Evolutionary conservation across 352 stramenopile genomes (phyloP), one percentile per base, ranked within the genome.

Genomic region (Stephanocyclus meneghinianus): DNA sequence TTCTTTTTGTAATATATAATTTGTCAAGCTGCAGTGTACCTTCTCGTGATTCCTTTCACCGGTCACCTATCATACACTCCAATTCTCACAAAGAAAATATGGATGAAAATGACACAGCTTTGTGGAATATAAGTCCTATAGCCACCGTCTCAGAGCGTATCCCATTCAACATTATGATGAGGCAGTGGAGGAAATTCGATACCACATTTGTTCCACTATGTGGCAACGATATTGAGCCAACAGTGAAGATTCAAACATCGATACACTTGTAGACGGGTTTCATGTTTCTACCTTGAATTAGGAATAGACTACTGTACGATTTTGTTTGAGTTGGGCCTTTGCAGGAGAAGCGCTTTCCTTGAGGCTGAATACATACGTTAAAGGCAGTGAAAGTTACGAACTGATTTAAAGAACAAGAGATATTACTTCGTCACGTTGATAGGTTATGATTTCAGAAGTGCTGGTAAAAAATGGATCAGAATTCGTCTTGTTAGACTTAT

Each of bases 171-270:
- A 98, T 83, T 74, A 91, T 71, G 97, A 99, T 73, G 91, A 91
- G 63, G 96, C 95, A 10, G 93, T 99, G 8, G 98, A 98, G 83
- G 91, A 96, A 67, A 97, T 96, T 78, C 96, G 96, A 67, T 95
- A 98, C 74, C 81, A 97, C 74, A 95, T 98, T 63, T 96, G 95
- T 18, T 93, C 96, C 30, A 91, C 97, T 40, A 98, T 98, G 92
- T 98, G 95, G 87, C 81, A 53, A 87, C 95, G 66, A 88, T 99
- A 47, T 86, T 98, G 60, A 40, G 35, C 48, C 15, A 18, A 45
- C 2, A 50, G 51, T 48, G n/a, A 77, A 15, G 55, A 65, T 70
- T 40, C 26, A 32, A 50, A 60, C 9, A 47, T 60, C 29, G 45
- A 77, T 47, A 32, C 78, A 32, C 64, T 76, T 32, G 93, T 84